Conservation (phyloP, 164 flowering plant genomes). For the Magnolia kwangsiensis region DNA sequence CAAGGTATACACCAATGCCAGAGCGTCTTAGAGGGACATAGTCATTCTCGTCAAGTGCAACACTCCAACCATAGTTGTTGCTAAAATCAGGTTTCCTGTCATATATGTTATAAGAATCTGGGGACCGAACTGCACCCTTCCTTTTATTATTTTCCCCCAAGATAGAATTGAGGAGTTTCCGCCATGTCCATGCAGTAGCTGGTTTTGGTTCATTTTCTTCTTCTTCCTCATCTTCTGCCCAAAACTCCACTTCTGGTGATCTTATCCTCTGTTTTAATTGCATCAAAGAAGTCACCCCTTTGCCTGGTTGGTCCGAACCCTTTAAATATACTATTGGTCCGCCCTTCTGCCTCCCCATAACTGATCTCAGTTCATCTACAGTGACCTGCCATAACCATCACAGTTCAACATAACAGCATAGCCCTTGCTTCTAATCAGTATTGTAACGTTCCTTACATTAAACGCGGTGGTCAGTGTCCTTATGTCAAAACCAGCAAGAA, state of each 20-base stretch:
- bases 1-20: conserved; percentile 63
- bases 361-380: conserved; percentile 27
- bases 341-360: conserved; percentile 39
- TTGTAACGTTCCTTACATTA: conserved; percentile 50
- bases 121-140: conserved; percentile 10
- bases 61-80: conserved; percentile 84
- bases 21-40: conserved; percentile 55
- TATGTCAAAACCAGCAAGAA: conserved; percentile 67
- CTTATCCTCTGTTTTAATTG: conserved; percentile 6
- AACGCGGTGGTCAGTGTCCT: conserved; percentile 60
- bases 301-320: conserved; percentile 30
- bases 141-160: conserved; percentile 19
- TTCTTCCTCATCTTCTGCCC: conserved; percentile 8
- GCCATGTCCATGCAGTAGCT: conserved; percentile 45
- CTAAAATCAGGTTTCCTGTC: conserved; percentile 53
- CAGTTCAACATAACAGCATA: too few relatives aligned
- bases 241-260: not conserved
- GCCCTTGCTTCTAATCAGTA: not conserved
- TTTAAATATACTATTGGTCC: conserved; percentile 57
- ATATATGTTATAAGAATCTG: conserved; percentile 65
- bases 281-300: conserved; percentile 40
- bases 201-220: conserved; percentile 15
- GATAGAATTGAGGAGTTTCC: conserved; percentile 47
- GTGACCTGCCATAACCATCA: conserved; percentile 39
- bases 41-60: conserved; percentile 54